Conservation (phyloP, 2,329 filamentous ascomycete species). For the Fusarium foetens region DNA sequence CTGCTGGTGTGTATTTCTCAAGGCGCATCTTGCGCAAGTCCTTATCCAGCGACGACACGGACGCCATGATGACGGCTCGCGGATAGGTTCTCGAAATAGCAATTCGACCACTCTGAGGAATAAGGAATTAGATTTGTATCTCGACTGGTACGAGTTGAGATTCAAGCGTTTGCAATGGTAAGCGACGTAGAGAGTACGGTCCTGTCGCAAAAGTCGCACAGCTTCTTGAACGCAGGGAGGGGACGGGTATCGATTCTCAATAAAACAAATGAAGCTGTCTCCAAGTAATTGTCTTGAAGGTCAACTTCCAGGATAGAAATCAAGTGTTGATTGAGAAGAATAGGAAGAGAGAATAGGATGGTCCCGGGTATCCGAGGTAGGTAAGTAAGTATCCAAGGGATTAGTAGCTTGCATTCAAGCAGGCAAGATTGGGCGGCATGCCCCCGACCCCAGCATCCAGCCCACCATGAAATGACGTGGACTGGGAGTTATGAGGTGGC, state of each 20-base stretch:
- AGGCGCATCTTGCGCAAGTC: constrained; percentile 94
- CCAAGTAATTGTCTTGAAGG: background rate
- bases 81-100: background rate
- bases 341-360: constrained; percentile 4
- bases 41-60: constrained; percentile 91
- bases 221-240: background rate
- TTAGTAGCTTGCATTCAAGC: constrained; percentile 1
- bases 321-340: constrained; percentile 10
- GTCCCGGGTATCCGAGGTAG: constrained; percentile 32
- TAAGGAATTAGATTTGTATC: background rate
- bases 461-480: constrained; percentile 42
- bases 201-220: constrained; percentile 8
- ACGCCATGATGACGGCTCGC: constrained; percentile 74
- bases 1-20: constrained; percentile 90
- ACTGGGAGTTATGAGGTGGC: constrained; percentile 27
- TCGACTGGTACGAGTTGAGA: constrained; percentile 2
- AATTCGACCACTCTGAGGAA: background rate
- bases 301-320: constrained; percentile 5
- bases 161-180: background rate
- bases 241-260: constrained; percentile 30
- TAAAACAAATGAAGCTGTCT: constrained; percentile 10
- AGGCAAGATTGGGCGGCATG: constrained; percentile 32
- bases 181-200: background rate
- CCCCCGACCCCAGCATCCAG: constrained; percentile 6
- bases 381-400: constrained; percentile 11